Base-by-base conservation (phyloP, 2,329 filamentous ascomycete species). In the Chalara sp. region DNA sequence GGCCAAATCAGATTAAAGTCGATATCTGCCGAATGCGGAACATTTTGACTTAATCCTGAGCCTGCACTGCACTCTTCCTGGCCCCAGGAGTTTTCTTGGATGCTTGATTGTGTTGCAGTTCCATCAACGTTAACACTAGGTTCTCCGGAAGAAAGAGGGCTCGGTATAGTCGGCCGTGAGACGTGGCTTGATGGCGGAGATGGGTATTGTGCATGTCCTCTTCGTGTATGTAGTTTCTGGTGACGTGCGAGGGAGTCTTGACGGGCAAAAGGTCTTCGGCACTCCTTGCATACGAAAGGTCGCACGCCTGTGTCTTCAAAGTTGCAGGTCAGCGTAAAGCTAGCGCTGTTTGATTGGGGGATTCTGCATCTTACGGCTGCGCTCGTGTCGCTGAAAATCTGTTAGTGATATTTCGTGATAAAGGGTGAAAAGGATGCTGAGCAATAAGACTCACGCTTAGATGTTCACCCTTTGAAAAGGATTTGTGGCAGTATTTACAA, bases 1-100 rank as follows among this genome's bases (percentile, higher is more conserved):
- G 70, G 71, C 71, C 71, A 73, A 44, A 72, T 67, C 21, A 73
- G 56, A 11, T 67, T 62, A 46, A 70, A 72, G 50, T 72, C 69
- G 8, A 56, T 21, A 28, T 54, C 53, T 42, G 47, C 47, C 5
- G 51, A 44, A 40, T 39, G 51, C 12, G 48, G 35, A 48, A 51
- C 43, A 48, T 51, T 46, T 28, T 32, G 49, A 33, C 49, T 40
- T 5, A 29, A 49, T n/a, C n/a, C 30, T 21, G 31, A 13, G 30
- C 39, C 29, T 44, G 37, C 13, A 31, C 11, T 12, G 42, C 28
- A 11, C 29, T 3, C 13, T 37, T 29, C 29, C 43, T n/a, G 13
- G 39, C 28, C 29, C 35, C 13, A 21, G 41, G 10, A 21, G 32
- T 21, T 39, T 12, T 11, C 35, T 47, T 6, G 12, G n/a, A 12